Conservation (phyloP, 257 asterid genomes). For the Nicotiana obtusifolia region DNA sequence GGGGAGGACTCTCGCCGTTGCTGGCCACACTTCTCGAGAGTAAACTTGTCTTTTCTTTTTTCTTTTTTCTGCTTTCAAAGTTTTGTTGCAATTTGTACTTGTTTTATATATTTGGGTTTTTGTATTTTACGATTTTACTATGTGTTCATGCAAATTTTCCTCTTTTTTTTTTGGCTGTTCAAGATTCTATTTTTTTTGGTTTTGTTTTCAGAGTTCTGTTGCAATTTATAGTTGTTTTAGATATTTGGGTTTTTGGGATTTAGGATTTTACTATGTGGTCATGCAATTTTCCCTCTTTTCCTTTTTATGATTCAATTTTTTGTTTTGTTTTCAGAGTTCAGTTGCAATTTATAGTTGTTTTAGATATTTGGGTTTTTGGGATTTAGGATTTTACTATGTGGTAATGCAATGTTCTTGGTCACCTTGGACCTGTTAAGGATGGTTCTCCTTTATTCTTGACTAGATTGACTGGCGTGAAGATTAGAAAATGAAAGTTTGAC, state of each 20-base stretch:
- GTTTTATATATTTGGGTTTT: too few relatives aligned
- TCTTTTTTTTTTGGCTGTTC: too few relatives aligned
- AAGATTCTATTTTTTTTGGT: too few relatives aligned
- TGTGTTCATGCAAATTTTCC: too few relatives aligned
- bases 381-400: background rate
- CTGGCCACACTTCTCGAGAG: conserved; percentile 46
- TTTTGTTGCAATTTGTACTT: too few relatives aligned
- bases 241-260: background rate
- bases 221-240: too few relatives aligned
- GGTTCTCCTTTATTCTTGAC: background rate
- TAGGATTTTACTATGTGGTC: too few relatives aligned
- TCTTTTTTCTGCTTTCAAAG: background rate
- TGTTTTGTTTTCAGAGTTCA: background rate
- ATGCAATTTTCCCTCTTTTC: background rate
- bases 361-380: background rate
- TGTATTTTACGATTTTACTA: too few relatives aligned
- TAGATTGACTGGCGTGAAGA: background rate
- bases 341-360: too few relatives aligned
- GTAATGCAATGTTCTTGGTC: background rate
- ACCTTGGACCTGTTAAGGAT: background rate
- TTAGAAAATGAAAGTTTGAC: background rate
- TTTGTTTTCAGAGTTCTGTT: too few relatives aligned
- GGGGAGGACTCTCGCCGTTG: conserved; percentile 53
- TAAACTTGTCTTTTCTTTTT: conserved; percentile 11
- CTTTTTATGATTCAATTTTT: background rate